Base-by-base conservation (phyloP, 1,139 yeast genomes). In the Pichiaceae sp. region DNA sequence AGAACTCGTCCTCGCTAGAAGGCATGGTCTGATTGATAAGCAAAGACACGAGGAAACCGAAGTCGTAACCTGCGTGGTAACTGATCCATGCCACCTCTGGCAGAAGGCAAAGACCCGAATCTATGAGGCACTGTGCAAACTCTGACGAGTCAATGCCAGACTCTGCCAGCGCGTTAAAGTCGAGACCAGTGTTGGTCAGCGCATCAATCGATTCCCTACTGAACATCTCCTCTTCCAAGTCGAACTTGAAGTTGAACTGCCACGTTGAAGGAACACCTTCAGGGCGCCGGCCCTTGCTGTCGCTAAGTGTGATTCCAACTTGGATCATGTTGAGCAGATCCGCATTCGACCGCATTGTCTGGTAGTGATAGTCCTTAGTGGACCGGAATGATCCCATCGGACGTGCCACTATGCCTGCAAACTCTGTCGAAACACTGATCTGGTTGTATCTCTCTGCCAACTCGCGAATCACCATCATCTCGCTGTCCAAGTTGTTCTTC, bases 321-420 rank as follows among this genome's bases (percentile, higher is more conserved):
- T 91, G 98, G 41, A 91, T 80, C 47, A 91, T 75, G 48, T 81
- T 81, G 45, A 89, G 63, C 39, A 91, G 68, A 59, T 93, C 98
- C 3, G 93, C 85, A 58, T 91, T 91, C 8, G 94, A 72, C 52
- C 98, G 72, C 61, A 91, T 72, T 0, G 97, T 91, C 60, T 91
- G 98, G 57, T 91, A 91, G 59, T 91, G 97, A 59, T 87, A 91
- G 57, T 91, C 98, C 21, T 85, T 73, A 12, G 93, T 83, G 8
- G 93, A 78, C 51, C 86, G 78, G 62, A 91, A 91, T 9, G 87
- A 77, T n/a, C 98, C 98, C 43, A 91, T 85, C 11, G 98, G 98
- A 48, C 98, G 73, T 1, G 96, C 96, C 19, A 91, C 84, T 25
- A 93, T 85, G 0, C 98, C 98, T 0, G 96, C 96, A 54, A 91